Conservation (phyloP, 768 basidiomycete species). For the Pisolithus microcarpus region DNA sequence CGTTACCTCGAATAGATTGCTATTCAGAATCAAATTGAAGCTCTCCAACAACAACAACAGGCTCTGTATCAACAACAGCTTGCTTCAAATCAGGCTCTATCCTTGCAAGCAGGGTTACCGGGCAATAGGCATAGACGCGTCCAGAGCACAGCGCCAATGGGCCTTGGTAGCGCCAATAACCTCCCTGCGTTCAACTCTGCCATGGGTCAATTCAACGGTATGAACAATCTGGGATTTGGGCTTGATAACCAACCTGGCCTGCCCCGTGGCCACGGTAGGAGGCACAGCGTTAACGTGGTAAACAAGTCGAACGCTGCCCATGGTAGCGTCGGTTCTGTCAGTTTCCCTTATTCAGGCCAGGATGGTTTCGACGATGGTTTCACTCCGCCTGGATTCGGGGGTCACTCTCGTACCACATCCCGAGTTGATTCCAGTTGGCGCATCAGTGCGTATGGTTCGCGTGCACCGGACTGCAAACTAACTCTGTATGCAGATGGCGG, state of each 20-base stretch:
- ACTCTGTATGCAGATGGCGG: slow-evolving; percentile 52
- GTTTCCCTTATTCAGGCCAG: slow-evolving; percentile 43
- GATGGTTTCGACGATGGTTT: slow-evolving; percentile 83
- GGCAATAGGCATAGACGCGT: slow-evolving; percentile 77
- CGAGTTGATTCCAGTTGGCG: slow-evolving; percentile 84
- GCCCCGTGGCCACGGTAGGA: slow-evolving; percentile 78
- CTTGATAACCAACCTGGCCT: slow-evolving; percentile 61
- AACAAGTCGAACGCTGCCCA: slow-evolving; percentile 56
- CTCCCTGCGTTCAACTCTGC: slow-evolving; percentile 19
- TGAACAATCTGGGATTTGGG: slow-evolving; percentile 46
- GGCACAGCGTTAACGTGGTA: slow-evolving; percentile 89
- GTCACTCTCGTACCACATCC: slow-evolving; percentile 68
- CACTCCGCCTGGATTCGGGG: slow-evolving; percentile 48
- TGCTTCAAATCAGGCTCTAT: slow-evolving; percentile 79
- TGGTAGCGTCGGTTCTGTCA: slow-evolving; percentile 39
- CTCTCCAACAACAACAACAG: slow-evolving; percentile 84
- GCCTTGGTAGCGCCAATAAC: slow-evolving; percentile 40
- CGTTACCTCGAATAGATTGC: slow-evolving; percentile 51
- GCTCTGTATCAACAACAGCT: slow-evolving; percentile 86
- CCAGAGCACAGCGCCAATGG: slow-evolving; percentile 74
- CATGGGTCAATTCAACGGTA: slow-evolving; percentile 62
- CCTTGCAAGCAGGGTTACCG: slow-evolving; percentile 61
- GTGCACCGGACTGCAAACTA: slow-evolving; percentile 1
- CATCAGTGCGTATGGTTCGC: slow-evolving; percentile 53
- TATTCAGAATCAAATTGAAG: slow-evolving; percentile 85